Evolutionary conservation across 2,329 filamentous ascomycete species (phyloP).

Genomic region (Talaromyces albobiverticillius): DNA sequence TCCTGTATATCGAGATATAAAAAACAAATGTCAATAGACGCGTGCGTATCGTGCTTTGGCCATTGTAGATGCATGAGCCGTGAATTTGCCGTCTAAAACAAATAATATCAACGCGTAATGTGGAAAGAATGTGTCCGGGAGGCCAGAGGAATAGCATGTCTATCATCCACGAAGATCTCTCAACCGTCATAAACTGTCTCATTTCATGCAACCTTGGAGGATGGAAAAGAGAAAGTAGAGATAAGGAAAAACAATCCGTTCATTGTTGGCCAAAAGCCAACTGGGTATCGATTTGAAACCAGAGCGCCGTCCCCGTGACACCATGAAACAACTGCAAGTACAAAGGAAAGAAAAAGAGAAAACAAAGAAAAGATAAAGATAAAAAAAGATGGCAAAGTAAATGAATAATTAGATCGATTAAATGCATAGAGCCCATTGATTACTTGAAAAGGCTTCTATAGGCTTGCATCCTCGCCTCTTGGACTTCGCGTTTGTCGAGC

Average conservation of each 20-base stretch:
- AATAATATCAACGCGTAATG: background rate
- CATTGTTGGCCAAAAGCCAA: constrained; percentile 14
- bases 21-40: background rate
- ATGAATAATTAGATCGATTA: background rate
- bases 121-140: background rate
- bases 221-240: background rate
- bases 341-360: constrained; percentile 11
- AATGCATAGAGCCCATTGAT: constrained; percentile 7
- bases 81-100: background rate
- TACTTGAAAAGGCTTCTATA: constrained; percentile 57
- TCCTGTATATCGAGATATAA: constrained; percentile 5
- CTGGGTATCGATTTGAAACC: constrained; percentile 16
- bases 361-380: background rate
- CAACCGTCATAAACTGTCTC: background rate
- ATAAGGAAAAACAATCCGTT: constrained; percentile 13
- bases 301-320: constrained; percentile 9
- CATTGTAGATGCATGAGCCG: background rate
- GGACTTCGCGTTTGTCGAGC: constrained; percentile 58
- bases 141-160: constrained; percentile 7
- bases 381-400: background rate
- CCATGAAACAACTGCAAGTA: constrained; percentile 11
- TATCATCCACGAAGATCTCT: constrained; percentile 8
- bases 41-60: background rate
- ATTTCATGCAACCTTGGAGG: background rate
- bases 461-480: constrained; percentile 63